These are phyloP conservation scores for Nowakowskiella sp. DNA, from an alignment of 192 early-diverging fungal genomes.

Conservation along the genomic window DNA sequence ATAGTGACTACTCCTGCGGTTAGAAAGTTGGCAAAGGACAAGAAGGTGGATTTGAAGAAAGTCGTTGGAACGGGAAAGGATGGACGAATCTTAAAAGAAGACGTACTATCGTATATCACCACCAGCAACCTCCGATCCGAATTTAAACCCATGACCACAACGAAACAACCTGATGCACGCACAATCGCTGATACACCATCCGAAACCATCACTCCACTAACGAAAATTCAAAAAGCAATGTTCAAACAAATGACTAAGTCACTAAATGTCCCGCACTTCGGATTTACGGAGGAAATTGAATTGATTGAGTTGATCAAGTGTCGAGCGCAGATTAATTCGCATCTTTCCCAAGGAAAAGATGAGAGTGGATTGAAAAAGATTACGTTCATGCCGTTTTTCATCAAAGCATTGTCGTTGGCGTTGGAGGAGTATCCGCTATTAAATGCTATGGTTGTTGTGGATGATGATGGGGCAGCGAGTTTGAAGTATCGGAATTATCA, in stretches of 20 bases:
- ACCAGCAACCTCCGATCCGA: constrained; percentile 6
- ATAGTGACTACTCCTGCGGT: constrained; percentile 85
- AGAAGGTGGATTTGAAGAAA: constrained; percentile 60
- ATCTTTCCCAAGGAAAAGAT: constrained; percentile 42
- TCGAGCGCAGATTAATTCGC: constrained; percentile 57
- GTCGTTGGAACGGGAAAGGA: constrained; percentile 75
- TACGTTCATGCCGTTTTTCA: constrained; percentile 90
- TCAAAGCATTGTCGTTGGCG: constrained; percentile 82
- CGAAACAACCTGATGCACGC: constrained; percentile 4
- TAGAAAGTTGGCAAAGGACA: constrained; percentile 71
- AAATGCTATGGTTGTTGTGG: constrained; percentile 60
- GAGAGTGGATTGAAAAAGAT: constrained; percentile 67
- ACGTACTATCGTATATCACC: constrained; percentile 53
- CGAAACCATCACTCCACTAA: constrained; percentile 45
- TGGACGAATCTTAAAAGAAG: constrained; percentile 88
- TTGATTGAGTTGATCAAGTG: constrained; percentile 60
- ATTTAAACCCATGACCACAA: neutral
- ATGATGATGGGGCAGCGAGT: constrained; percentile 35
- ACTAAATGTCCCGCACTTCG: constrained; percentile 87
- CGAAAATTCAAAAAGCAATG: constrained; percentile 91
- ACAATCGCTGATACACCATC: constrained; percentile 17
- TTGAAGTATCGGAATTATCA: constrained; percentile 70
- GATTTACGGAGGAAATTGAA: constrained; percentile 84
- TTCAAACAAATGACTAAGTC: constrained; percentile 93
- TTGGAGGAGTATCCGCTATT: constrained; percentile 76